Conservation (phyloP, 2,329 filamentous ascomycete species). For the Nigrospora oryzae region DNA sequence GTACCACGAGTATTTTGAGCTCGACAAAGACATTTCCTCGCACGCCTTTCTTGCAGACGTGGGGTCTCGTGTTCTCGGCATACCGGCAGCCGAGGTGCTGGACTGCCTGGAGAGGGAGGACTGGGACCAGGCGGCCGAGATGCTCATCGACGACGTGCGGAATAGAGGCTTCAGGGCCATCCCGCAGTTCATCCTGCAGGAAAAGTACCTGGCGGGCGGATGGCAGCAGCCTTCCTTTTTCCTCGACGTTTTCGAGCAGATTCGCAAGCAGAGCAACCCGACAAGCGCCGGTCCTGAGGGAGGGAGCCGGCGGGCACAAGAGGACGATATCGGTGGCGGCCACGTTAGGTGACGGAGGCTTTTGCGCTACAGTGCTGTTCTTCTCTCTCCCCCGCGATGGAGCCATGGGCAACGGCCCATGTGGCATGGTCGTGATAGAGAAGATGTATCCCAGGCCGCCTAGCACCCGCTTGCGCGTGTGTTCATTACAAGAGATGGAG, state of each 20-base stretch:
- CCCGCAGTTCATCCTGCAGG: slow-evolving; percentile 66
- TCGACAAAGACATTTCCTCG: slow-evolving; percentile 32
- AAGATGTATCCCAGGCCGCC: too few relatives aligned
- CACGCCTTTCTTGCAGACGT: slow-evolving; percentile 25
- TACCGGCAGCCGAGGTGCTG: slow-evolving; percentile 12
- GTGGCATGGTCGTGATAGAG: too few relatives aligned
- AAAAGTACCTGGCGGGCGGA: slow-evolving; percentile 59
- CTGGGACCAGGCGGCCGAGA: slow-evolving; percentile 24
- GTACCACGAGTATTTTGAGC: slow-evolving; percentile 32
- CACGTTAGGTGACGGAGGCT: too few relatives aligned
- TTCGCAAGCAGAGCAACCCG: slow-evolving; percentile 17
- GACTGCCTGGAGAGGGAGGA: slow-evolving; percentile 19
- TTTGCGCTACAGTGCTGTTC: too few relatives aligned
- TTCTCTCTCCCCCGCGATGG: too few relatives aligned
- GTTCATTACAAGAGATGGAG: too few relatives aligned
- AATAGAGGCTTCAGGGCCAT: slow-evolving; percentile 48
- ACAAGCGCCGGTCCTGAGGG: too few relatives aligned
- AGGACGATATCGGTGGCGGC: too few relatives aligned
- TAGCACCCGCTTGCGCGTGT: too few relatives aligned
- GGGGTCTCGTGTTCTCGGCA: slow-evolving; percentile 8
- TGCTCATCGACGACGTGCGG: slow-evolving; percentile 13
- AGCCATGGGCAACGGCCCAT: too few relatives aligned
- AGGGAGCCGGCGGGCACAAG: too few relatives aligned
- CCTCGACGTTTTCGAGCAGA: slow-evolving; percentile 55
- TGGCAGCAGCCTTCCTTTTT: slow-evolving; percentile 62